Evolutionary conservation across 1,284 basidiomycete species (phyloP), one percentile per base, ranked within the genome.

Genomic region (Marasmius fiardii): DNA sequence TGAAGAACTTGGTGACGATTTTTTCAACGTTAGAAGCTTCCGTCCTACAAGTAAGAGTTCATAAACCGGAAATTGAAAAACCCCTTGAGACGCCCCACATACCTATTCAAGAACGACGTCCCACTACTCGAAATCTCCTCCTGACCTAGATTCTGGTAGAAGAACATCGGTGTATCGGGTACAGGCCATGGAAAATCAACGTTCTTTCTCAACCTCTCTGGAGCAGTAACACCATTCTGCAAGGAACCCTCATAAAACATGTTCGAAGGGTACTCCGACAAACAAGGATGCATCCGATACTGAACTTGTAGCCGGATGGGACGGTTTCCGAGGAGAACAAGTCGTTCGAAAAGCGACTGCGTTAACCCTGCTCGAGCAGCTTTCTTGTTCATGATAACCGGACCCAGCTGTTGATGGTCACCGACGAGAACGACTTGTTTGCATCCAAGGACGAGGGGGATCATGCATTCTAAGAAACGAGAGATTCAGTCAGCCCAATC

Each of bases 301-400:
- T 99, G 97, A 44, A 99, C 97, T 75, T 99, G 95, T 34, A 99
- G 83, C 60, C 97, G 94, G 66, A 99, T 99, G 18, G 97, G 97
- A 23, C 94, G 85, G 72, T 99, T 99, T 48, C 91, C 90, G 54
- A 99, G 87, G 51, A 98, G 82, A 61, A 99, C 95, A 51, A 99
- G 86, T 37, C 97, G 90, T 71, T 99, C 97, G 67, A 99, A 99
- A 23, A 99, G 86, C 1, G 95, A 98, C 69, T 98, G 95, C 0
- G 95, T 98, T 43, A 99, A 81, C 28, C 97, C 97, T 0, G 97
- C 97, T 14, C 94, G 88, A 0, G 97, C 97, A 1, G 96, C 97
- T 71, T 99, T 98, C 83, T 98, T 99, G 85, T 98, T 99, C 97
- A 99, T 99, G 70, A 99, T 98, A 64, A 98, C 97, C 8, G 97